These are phyloP conservation scores for Melianthus villosus DNA, from an alignment of 441 rosid species.

Conservation along the genomic window DNA sequence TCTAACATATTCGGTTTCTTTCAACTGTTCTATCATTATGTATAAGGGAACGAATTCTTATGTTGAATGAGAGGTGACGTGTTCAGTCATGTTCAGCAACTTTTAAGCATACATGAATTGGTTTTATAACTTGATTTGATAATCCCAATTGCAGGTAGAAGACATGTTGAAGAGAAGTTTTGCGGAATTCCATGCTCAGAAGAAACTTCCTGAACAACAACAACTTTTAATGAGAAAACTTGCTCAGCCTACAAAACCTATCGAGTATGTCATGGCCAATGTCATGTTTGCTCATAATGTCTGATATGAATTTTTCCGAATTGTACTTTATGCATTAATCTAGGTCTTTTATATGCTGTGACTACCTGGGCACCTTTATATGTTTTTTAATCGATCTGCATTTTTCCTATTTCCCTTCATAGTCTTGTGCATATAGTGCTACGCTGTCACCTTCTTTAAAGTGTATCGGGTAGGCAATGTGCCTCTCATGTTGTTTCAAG, in stretches of 20 bases:
- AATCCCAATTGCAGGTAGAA: slow-evolving; percentile 51
- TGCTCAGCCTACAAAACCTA: slow-evolving; percentile 48
- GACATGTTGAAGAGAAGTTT: slow-evolving; percentile 98
- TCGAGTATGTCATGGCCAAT: slow-evolving; percentile 32
- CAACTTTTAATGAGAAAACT: slow-evolving; percentile 65
- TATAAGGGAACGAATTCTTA: too few species aligned
- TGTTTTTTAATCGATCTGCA: too few species aligned
- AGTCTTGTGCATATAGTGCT: too few species aligned
- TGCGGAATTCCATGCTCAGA: slow-evolving; percentile 94
- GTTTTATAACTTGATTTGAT: slow-evolving; percentile 9
- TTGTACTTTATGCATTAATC: background rate
- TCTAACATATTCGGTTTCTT: too few species aligned
- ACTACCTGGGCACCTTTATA: too few species aligned
- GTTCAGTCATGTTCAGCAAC: background rate
- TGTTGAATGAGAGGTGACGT: background rate
- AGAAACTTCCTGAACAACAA: slow-evolving; percentile 77
- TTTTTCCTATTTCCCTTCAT: too few species aligned
- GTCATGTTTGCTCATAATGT: background rate
- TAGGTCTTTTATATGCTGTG: slow-evolving; percentile 6
- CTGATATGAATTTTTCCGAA: background rate
- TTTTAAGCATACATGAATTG: background rate
- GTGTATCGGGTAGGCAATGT: too few species aligned
- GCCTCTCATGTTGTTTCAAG: background rate
- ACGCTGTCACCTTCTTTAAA: too few species aligned
- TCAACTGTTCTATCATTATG: too few species aligned